Conservation (phyloP, 2,329 filamentous ascomycete genomes). For the Chrysoporthe austroafricana region DNA sequence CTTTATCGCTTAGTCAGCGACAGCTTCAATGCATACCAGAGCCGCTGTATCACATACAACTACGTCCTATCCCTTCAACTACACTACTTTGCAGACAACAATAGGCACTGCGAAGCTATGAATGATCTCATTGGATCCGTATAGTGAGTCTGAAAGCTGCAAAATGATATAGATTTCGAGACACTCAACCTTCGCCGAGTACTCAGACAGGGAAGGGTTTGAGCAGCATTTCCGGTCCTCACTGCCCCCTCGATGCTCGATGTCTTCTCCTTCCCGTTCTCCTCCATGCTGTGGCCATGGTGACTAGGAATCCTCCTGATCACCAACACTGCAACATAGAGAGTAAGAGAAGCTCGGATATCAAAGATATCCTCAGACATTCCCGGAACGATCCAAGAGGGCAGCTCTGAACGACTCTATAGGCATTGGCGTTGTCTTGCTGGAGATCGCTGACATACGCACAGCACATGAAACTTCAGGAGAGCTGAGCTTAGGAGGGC, state of each 20-base stretch:
- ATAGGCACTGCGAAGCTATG: neutral
- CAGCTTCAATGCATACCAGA: no score
- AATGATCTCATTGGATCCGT: neutral
- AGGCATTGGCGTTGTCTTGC: constrained; percentile 39
- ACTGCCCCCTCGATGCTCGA: no score
- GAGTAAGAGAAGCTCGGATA: constrained; percentile 1
- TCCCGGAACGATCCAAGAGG: constrained; percentile 38
- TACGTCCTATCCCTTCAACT: constrained; percentile 34
- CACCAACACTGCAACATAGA: no score
- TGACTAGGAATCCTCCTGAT: no score
- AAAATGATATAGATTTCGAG: neutral
- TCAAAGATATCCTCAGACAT: constrained; percentile 45
- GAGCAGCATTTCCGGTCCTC: no score
- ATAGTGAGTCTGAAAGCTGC: neutral
- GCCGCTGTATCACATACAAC: neutral
- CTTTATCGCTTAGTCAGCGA: neutral
- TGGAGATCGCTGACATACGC: constrained; percentile 49
- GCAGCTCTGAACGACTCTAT: constrained; percentile 38
- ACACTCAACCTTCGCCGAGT: neutral
- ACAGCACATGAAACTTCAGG: constrained; percentile 45
- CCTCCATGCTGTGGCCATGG: no score
- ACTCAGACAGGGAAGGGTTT: neutral
- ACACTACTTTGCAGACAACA: neutral
- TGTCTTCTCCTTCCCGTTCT: no score
- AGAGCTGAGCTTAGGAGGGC: constrained; percentile 45